Evolutionary conservation across 441 rosid species (phyloP), one percentile per base, ranked within the genome.

Genomic region (Mallotus repandus): DNA sequence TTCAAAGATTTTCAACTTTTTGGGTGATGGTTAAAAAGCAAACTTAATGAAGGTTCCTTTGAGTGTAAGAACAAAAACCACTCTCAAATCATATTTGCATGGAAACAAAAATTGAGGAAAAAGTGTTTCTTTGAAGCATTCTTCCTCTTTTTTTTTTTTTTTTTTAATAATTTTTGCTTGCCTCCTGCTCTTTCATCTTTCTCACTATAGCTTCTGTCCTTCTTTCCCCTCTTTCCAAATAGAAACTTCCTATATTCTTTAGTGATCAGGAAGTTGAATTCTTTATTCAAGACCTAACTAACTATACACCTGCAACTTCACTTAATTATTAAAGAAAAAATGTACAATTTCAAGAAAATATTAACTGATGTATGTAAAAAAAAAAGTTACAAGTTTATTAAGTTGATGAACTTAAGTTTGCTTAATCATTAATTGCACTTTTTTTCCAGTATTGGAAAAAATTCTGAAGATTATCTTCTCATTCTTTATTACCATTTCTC

Each of bases 61-160:
- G 11, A 3, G 70, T n/a, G 58, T 45, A 18, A 49, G 66, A 78
- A 73, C 71, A 69, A 63, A 64, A 52, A 35, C 69, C 8, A 71
- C 46, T 56, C 74, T 63, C 74, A 70, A 70, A 58, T 71, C 55
- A 76, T 10, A 65, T 53, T 63, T 53, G 75, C 66, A 71, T 65
- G 35, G 69, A 65, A 66, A 71, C 79, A 69, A 62, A 75, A 35
- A 11, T 76, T 64, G 60, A 4, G 22, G 71, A 45, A 76, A 67
- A 76, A 70, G 79, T 76, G 79, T 70, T 58, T 18, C 49, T 59
- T 76, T 76, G 79, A 76, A 76, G 76, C 74, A 66, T 71, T 76
- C 75, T 58, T 64, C n/a, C 0, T 9, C 29, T 59, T 7, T 45
- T 45, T 45, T 45, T 45, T 13, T 45, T 71, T 71, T 29, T 16